These are phyloP conservation scores for Lachancea lanzarotensis DNA, from an alignment of 805 yeast species.

Conservation along the genomic window DNA sequence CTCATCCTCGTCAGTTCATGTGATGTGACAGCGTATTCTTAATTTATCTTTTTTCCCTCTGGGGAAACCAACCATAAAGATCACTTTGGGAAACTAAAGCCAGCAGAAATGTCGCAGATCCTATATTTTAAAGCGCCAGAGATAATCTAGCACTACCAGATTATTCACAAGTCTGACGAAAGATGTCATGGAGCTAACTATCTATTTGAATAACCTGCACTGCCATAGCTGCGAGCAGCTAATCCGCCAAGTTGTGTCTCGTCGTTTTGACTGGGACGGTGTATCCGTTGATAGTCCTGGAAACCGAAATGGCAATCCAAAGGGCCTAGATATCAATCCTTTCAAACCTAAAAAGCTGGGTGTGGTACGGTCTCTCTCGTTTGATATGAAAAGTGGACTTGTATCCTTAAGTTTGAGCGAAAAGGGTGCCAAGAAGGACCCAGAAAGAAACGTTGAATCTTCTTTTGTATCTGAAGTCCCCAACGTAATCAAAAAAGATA, in stretches of 20 bases:
- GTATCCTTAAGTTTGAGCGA: neutral
- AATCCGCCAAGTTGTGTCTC: slow-evolving; percentile 29
- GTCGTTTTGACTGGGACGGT: slow-evolving; percentile 12
- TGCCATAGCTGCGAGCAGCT: slow-evolving; percentile 46
- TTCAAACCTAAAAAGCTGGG: neutral
- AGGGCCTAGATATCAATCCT: neutral
- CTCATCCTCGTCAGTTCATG: neutral
- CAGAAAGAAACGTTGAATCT: neutral
- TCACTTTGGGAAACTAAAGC: neutral
- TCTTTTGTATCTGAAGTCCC: neutral
- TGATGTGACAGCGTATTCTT: neutral
- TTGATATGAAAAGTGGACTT: neutral
- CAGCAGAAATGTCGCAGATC: neutral
- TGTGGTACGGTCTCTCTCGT: neutral
- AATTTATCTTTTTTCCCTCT: neutral
- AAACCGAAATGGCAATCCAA: neutral
- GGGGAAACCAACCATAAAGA: neutral
- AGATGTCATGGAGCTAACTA: neutral
- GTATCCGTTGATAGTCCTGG: neutral
- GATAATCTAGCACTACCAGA: neutral
- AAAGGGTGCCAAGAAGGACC: neutral
- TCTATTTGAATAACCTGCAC: slow-evolving; percentile 41
- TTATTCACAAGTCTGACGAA: neutral
- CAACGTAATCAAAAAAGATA: slow-evolving; percentile 22
- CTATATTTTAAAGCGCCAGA: neutral